Evolutionary conservation across 305 asterid species (phyloP), one percentile per base, ranked within the genome.

Genomic region (Plantago lanceolata): DNA sequence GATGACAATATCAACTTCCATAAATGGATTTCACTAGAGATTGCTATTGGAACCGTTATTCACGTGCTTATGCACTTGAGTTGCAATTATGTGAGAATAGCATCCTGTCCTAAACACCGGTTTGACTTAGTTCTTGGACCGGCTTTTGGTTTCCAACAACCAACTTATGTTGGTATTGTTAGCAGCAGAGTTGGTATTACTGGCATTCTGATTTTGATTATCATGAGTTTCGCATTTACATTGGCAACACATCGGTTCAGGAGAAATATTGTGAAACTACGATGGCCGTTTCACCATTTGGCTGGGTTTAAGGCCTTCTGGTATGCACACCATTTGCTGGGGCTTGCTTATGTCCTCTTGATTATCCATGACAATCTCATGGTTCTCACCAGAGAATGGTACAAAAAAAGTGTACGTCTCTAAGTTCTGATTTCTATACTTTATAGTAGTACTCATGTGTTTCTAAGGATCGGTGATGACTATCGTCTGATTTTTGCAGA

Each of bases 1-100:
- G 96, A 93, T 5, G 99, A 93, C 17, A 90, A 90, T 70, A 87
- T 93, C 49, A 82, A 83, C 57, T 93, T 90, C 95, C 99, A 93
- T 79, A 90, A 87, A 66, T 2, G 83, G 3, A 73, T 93, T 8
- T 89, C 97, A 0, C 20, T 69, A 12, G 89, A 63, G 15, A 83
- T 93, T 56, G 69, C 66, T 0, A 12, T 87, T 1, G 94, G 86
- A 5, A 35, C 78, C 1, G 5, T 62, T 12, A 6, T 87, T 52
- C 97, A 89, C 24, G 64, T 75, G 6, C 2, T 73, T 0, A 69
- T 75, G 70, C 99, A 93, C 68, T 14, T 66, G 17, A 67, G 73
- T 63, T 93, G 97, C 81, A 82, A 93, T 56, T 67, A 87, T n/a
- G 79, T 75, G 64, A 84, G 82, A 70, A 52, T 93, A 14, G 66